Conservation (phyloP, 2,329 filamentous ascomycete genomes). For the Arthrobotrys sinensis region DNA sequence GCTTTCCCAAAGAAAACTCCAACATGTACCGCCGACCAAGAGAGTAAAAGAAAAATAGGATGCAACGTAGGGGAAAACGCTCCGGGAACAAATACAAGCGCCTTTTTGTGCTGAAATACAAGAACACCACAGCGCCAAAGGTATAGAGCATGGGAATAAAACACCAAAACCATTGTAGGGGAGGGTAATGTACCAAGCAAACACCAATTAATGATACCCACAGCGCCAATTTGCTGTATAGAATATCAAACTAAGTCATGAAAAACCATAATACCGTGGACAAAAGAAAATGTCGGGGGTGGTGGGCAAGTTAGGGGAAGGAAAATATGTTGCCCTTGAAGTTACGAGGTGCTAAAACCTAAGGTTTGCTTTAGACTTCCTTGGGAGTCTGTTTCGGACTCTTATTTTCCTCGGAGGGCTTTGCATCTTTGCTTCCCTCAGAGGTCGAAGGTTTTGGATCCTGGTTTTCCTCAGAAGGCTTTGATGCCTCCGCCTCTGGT, state of each 20-base stretch:
- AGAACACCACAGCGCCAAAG: slow-evolving; percentile 4
- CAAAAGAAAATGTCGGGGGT: not conserved
- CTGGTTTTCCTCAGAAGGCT: slow-evolving; percentile 22
- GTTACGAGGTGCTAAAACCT: no score
- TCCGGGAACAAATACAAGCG: not conserved
- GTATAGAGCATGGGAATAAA: not conserved
- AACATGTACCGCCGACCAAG: slow-evolving; percentile 1
- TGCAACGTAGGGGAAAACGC: not conserved
- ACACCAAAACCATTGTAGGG: not conserved
- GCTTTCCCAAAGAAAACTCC: slow-evolving; percentile 4
- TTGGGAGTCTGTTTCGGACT: not conserved
- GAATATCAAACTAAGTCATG: not conserved
- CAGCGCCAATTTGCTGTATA: not conserved
- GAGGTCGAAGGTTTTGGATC: not conserved
- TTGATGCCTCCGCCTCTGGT: not conserved
- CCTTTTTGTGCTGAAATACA: slow-evolving; percentile 2
- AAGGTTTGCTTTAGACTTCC: not conserved
- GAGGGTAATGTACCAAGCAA: no score
- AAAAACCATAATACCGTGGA: not conserved
- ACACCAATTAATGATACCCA: slow-evolving; percentile 3
- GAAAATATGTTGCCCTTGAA: no score
- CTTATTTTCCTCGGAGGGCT: slow-evolving; percentile 19
- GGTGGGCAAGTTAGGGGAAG: not conserved
- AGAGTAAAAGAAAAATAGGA: not conserved
- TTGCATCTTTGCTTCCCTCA: not conserved